phyloP scores from a whole-genome alignment of 345 rosid species.

The Gossypium ekmanianum region DNA sequence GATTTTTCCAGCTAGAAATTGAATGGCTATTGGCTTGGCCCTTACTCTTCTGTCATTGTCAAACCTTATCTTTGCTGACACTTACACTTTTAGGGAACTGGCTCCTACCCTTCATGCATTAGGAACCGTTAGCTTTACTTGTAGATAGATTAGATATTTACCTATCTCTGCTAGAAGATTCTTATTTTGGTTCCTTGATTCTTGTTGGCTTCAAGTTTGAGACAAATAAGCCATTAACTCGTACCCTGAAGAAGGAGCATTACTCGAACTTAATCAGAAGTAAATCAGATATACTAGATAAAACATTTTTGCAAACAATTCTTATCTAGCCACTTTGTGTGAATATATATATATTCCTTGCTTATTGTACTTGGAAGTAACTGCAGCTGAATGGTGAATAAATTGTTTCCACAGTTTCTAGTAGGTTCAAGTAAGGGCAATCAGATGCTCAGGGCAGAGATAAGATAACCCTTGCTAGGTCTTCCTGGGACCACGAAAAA shows the following conservation, averaged over 20 bases:
- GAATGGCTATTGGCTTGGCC: slow-evolving; percentile 3
- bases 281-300: not conserved
- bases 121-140: not conserved
- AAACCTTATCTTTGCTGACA: slow-evolving; percentile 3
- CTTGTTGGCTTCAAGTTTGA: not conserved
- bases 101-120: not conserved
- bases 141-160: slow-evolving; percentile 9
- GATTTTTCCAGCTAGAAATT: slow-evolving; percentile 16
- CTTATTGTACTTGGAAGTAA: not conserved
- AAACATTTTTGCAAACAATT: too few species aligned
- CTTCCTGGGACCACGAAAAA: not conserved
- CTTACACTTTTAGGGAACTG: not conserved
- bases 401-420: not conserved
- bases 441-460: not conserved
- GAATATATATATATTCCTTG: too few species aligned
- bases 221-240: not conserved
- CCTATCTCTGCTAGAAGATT: not conserved
- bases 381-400: not conserved
- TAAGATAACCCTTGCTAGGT: not conserved
- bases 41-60: slow-evolving; percentile 7
- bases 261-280: not conserved
- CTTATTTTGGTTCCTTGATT: not conserved
- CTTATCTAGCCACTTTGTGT: too few species aligned
- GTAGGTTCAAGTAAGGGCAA: not conserved
- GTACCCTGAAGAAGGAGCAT: not conserved